A percentile compares a stretch with the other conserved stretches of the same genome.
These are phyloP conservation scores for Pontederia crassipes DNA, from an alignment of 176 grass and related monocot genomes.

Conservation along the genomic window DNA sequence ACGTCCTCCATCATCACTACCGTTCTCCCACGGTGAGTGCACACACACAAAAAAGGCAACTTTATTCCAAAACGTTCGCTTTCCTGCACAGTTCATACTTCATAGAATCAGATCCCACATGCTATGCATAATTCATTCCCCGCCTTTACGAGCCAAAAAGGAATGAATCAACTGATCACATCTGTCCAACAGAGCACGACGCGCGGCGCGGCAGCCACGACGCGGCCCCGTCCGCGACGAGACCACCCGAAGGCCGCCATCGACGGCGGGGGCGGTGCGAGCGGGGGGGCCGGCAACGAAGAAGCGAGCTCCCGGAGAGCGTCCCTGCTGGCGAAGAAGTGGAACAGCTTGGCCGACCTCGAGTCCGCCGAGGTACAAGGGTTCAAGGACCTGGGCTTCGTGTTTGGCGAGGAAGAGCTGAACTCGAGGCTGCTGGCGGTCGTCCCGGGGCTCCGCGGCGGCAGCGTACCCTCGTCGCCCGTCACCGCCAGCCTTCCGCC, in stretches of 20 bases:
- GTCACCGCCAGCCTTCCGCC: slow-evolving; percentile 25
- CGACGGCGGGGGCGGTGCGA: background rate
- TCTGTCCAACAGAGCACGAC: background rate
- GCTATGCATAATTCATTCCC: no score
- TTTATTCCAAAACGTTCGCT: no score
- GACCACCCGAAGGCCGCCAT: slow-evolving; percentile 5
- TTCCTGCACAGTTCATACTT: no score
- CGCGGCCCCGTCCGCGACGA: slow-evolving; percentile 6
- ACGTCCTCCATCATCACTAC: background rate
- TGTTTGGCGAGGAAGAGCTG: slow-evolving; percentile 54
- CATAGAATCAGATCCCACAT: no score
- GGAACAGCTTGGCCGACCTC: slow-evolving; percentile 52
- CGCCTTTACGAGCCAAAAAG: no score
- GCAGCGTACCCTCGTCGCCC: slow-evolving; percentile 2
- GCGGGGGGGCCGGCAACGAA: background rate
- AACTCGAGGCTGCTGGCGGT: slow-evolving; percentile 37
- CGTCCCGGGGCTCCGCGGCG: slow-evolving; percentile 48
- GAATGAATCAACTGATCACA: no score
- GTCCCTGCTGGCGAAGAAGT: slow-evolving; percentile 38
- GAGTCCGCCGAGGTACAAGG: slow-evolving; percentile 89
- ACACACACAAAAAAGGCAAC: no score
- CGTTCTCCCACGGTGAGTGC: no score
- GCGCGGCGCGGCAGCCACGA: background rate
- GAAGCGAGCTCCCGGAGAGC: slow-evolving; percentile 6
- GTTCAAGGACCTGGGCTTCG: slow-evolving; percentile 85